Conservation (phyloP, 805 yeast species). For the Saturnispora dispora region DNA sequence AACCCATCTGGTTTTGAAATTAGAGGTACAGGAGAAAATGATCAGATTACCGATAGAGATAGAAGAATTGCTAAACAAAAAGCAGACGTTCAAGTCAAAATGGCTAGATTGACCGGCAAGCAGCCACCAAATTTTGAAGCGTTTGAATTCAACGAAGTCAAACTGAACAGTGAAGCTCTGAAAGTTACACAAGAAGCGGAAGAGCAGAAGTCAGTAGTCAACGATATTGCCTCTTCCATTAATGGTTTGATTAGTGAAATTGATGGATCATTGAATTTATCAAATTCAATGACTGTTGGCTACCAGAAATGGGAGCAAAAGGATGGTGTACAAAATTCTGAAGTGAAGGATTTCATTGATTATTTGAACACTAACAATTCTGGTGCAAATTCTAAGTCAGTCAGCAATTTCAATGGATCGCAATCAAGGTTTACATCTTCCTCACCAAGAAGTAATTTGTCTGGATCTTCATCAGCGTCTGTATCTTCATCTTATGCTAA, state of each 20-base stretch:
- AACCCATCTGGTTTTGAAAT: slow-evolving; percentile 61
- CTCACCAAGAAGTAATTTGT: slow-evolving; percentile 7
- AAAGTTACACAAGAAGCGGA: slow-evolving; percentile 45
- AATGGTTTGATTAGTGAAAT: slow-evolving; percentile 43
- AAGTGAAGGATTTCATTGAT: slow-evolving; percentile 53
- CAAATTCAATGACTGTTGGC: slow-evolving; percentile 35
- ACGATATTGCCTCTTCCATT: slow-evolving; percentile 66
- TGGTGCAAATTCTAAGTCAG: background rate
- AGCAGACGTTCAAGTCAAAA: slow-evolving; percentile 70
- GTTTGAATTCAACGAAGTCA: slow-evolving; percentile 45
- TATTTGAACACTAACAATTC: slow-evolving; percentile 36
- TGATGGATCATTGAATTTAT: slow-evolving; percentile 23
- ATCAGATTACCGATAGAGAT: slow-evolving; percentile 77
- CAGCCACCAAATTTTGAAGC: slow-evolving; percentile 36
- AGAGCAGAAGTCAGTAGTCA: slow-evolving; percentile 49
- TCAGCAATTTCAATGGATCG: background rate
- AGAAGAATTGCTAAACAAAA: slow-evolving; percentile 71
- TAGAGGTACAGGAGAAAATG: slow-evolving; percentile 79
- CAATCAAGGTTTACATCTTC: background rate
- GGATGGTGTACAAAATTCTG: slow-evolving; percentile 55
- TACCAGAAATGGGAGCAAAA: slow-evolving; percentile 76
- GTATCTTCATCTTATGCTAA: background rate
- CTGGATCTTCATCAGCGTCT: slow-evolving; percentile 2
- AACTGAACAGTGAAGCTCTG: slow-evolving; percentile 43
- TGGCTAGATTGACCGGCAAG: slow-evolving; percentile 90